Percentiles rank a stretch among this genome's conserved stretches.
Conservation (phyloP, 2,329 filamentous ascomycete genomes). For the Pseudohalonectria lignicola region DNA sequence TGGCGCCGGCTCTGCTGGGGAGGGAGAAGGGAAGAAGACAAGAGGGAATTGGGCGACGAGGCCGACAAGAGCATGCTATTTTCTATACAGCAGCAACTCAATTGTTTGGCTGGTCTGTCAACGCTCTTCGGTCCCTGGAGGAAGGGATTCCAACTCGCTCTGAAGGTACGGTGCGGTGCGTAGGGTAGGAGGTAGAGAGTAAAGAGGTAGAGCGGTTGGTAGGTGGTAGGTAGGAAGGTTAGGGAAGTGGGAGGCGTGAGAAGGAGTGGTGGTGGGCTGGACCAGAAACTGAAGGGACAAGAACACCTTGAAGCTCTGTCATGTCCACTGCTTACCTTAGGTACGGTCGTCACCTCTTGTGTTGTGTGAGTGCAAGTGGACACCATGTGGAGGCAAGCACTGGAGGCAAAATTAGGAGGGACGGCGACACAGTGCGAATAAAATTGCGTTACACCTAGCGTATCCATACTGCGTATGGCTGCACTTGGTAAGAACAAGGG, state of each 20-base stretch:
- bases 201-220: background rate
- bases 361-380: background rate
- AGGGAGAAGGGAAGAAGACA: background rate
- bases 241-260: background rate
- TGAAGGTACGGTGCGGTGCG: too few species aligned
- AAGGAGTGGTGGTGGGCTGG: background rate
- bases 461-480: too few species aligned
- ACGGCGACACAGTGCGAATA: constrained; percentile 1
- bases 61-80: background rate
- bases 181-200: background rate
- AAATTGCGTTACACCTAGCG: background rate
- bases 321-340: too few species aligned
- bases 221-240: too few species aligned
- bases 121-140: background rate
- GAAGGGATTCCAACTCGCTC: background rate
- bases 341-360: too few species aligned
- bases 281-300: too few species aligned
- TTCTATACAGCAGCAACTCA: background rate
- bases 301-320: too few species aligned
- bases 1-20: background rate
- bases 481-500: too few species aligned
- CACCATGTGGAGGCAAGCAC: too few species aligned
- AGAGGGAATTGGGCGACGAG: background rate
- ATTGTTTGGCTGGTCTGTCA: background rate
- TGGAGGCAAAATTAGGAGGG: constrained; percentile 1